Evolutionary conservation across 75 land plant genomes (phyloP), one percentile per base, ranked within the genome.

Genomic region (Azolla pinnata): DNA sequence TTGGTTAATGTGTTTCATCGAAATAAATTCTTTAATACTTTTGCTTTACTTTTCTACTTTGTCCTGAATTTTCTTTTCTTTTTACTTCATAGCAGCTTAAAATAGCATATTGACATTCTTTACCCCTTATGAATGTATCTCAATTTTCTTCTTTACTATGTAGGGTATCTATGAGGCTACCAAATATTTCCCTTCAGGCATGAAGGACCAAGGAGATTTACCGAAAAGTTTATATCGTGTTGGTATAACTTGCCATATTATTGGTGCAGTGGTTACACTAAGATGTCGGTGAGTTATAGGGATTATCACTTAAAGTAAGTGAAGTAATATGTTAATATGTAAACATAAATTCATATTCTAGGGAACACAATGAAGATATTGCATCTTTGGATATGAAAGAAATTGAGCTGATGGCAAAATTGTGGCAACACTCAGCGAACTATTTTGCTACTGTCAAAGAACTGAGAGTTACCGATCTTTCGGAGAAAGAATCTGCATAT

Each of bases 141-240:
- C 47, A 55, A 25, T 33, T 16, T 21, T 48, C 28, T 16, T 29
- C 47, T 47, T 57, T 31, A 19, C 20, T 9, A 10, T 35, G 12
- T 77, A 95, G 99, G 99, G 86, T 63, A 79, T 95, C 0, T 86
- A 66, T 65, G 84, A 95, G 52, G 91, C 88, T 1, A 84, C 99
- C 28, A 59, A 83, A 63, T 87, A 84, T 61, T 51, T 80, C 69
- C 97, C 85, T 29, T 62, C 21, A 29, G 31, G 31, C 63, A 45
- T 56, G 61, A 30, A 51, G 57, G 24, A 53, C 56, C 34, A 72
- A 14, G 8, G 75, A 62, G 66, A 67, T 54, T 33, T 57, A 59
- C 56, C 67, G 31, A 18, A 74, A 54, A 66, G 82, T 61, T 56
- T 52, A 47, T 63, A 33, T 66, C 64, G 67, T 29, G 48, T 67